Base-by-base conservation (phyloP, 164 flowering plant genomes). In the Pachysandra terminalis region DNA sequence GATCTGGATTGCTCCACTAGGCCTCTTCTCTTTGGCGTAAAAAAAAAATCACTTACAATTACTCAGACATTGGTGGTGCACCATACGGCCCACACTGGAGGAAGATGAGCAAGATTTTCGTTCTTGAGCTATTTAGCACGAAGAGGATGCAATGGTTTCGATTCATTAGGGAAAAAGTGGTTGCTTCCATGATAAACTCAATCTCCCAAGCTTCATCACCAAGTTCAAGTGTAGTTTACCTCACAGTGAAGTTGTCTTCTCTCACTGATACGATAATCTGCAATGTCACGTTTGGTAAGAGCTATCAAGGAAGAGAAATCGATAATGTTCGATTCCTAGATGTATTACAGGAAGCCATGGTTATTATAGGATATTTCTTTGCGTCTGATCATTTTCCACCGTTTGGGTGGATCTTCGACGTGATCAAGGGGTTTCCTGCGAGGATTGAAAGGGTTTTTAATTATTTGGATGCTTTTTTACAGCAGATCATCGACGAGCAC, bases 91-190 rank as follows among this genome's bases (percentile, higher is more conserved):
- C 52, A 4, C 27, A 60, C 48, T 67, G 70, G 70, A 67, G 63
- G 40, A 37, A 58, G 37, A 58, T 57, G 22, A 21, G 56, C 10
- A 67, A 61, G 25, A 5, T 68, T 12, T 27, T 27, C 19, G 27
- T 68, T 13, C 7, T 59, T n/a, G 48, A 59, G 41, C 64, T 68
- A 16, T 48, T 68, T 7, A 24, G 56, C 48, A 22, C 49, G 45
- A 68, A 68, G 21, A 68, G 28, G 48, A 58, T 68, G n/a, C 71
- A 32, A 19, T 59, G 64, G 0, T 68, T 68, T 28, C 26, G 23
- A 9, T 1, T 17, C 1, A 21, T 58, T 15, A 22, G 70, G 16
- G 63, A 45, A 17, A 35, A 67, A 25, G 64, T 28, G 49, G n/a
- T 59, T 19, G 2, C 57, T 4, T 28, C 6, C 26, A 0, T 60